Base-by-base conservation (phyloP, 192 early-diverging fungal species). In the Coemansia guatemalensis region DNA sequence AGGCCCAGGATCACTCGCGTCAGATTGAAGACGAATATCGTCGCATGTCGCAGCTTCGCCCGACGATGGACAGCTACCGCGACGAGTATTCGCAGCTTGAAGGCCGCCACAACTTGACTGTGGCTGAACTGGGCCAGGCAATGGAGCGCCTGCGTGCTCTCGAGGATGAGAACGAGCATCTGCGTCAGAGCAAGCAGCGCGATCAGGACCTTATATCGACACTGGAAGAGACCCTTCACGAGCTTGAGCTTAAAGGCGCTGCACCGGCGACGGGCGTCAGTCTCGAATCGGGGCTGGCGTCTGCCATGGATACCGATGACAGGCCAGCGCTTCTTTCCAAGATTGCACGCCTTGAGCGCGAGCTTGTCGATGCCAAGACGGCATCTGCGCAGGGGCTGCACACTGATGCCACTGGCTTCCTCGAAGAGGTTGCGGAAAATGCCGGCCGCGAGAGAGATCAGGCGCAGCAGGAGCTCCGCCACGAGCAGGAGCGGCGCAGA, bases 21-120 rank as follows among this genome's bases (percentile, higher is more conserved):
- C 81, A 87, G 50, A 84, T 95, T 30, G 93, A 95, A 74, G 93
- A 96, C 20, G 92, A 98, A 63, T 95, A 91, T 78, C 84, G 83
- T 29, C 93, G 95, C 67, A 82, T 93, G 6, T 75, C 85, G 35
- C 83, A 84, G 29, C 90, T 90, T 59, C 92, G 89, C 71, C 86
- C 89, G 1, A 64, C 92, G n/a, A 88, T 95, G 82, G 92, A 96
- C 56, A 88, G 87, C 22, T 93, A 91, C 75, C 93, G 94, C 63
- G 88, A 93, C 52, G 91, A 94, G 62, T 85, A 94, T 41, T 71
- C 82, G 23, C 69, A 76, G 27, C 81, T 95, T n/a, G 93, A 96
- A 60, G 82, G 71, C 53, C 88, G 86, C 50, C 91, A 88, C 65
- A 84, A 80, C 29, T 58, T 82, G 22, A 62, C 94, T 18, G 76